Conservation (phyloP, 139 green algal genomes). For the Chlorella ohadii region DNA sequence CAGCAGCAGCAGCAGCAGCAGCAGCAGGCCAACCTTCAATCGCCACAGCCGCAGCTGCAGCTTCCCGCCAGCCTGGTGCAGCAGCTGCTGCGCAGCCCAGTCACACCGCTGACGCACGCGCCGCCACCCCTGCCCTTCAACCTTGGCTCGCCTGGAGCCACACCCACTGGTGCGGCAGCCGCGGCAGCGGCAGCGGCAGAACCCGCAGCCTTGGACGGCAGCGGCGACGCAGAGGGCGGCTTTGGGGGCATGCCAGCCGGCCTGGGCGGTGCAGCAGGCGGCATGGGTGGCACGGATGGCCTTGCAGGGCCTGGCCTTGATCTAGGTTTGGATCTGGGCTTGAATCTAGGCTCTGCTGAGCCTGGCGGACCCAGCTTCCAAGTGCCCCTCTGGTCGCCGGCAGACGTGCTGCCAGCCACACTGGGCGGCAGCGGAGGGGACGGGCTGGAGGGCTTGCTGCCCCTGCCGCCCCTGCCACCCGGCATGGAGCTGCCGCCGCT, state of each 20-base stretch:
- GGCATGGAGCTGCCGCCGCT: conserved; percentile 9
- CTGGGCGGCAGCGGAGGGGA: neutral
- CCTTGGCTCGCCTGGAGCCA: neutral
- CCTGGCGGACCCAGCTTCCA: neutral
- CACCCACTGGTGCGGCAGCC: neutral
- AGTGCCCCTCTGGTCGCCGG: conserved; percentile 5
- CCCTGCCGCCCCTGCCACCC: neutral
- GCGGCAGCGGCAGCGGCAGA: neutral
- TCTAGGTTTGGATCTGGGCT: neutral
- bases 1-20: neutral
- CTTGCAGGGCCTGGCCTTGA: neutral
- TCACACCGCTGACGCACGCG: neutral
- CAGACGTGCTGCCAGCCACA: conserved; percentile 11
- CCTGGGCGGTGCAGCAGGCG: neutral
- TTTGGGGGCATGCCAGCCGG: neutral
- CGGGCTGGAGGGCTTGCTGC: neutral
- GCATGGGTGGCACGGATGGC: neutral
- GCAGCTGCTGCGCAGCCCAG: neutral
- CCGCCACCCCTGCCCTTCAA: neutral
- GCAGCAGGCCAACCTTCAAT: too few species aligned
- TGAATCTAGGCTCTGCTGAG: neutral
- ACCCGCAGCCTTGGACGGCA: neutral
- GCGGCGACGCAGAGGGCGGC: neutral
- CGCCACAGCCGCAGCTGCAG: too few species aligned
- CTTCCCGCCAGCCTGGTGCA: neutral